Evolutionary conservation across 1,139 yeast genomes (phyloP).

Genomic region (Pichia sp.): DNA sequence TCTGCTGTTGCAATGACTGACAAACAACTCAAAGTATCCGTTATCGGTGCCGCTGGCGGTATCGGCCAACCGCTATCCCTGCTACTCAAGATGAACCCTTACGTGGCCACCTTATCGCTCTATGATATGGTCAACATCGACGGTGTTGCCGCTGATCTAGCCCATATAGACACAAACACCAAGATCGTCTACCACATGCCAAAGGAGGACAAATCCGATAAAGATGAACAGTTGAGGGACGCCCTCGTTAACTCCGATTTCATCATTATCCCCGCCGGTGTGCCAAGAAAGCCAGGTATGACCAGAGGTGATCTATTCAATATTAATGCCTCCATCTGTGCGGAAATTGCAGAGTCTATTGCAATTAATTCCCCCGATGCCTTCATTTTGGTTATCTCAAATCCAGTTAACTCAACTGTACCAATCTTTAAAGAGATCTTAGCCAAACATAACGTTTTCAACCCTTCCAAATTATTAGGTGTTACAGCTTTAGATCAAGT

Average conservation of each 20-base stretch:
- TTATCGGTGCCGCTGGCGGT: constrained; percentile 79
- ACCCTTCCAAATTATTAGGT: constrained; percentile 81
- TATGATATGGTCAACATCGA: constrained; percentile 87
- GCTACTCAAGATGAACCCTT: constrained; percentile 62
- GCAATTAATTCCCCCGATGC: constrained; percentile 72
- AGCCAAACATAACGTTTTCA: constrained; percentile 65
- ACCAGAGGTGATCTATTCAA: constrained; percentile 92
- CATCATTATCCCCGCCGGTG: constrained; percentile 91
- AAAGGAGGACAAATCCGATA: constrained; percentile 39
- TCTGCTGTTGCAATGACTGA: neutral
- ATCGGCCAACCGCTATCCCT: constrained; percentile 93
- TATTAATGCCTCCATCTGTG: constrained; percentile 86
- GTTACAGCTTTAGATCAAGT: constrained; percentile 88
- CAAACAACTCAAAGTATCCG: constrained; percentile 47
- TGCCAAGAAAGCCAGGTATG: constrained; percentile 98
- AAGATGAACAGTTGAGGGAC: constrained; percentile 34
- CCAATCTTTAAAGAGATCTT: constrained; percentile 87
- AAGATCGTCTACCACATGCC: constrained; percentile 60
- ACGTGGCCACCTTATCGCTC: constrained; percentile 56
- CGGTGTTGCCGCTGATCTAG: constrained; percentile 89
- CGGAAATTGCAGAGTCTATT: constrained; percentile 73
- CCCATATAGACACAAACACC: constrained; percentile 82
- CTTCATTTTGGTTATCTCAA: constrained; percentile 71
- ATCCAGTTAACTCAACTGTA: constrained; percentile 94
- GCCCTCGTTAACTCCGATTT: constrained; percentile 70